Conservation (phyloP, 2,329 filamentous ascomycete species). For the Colletotrichum sublineola region DNA sequence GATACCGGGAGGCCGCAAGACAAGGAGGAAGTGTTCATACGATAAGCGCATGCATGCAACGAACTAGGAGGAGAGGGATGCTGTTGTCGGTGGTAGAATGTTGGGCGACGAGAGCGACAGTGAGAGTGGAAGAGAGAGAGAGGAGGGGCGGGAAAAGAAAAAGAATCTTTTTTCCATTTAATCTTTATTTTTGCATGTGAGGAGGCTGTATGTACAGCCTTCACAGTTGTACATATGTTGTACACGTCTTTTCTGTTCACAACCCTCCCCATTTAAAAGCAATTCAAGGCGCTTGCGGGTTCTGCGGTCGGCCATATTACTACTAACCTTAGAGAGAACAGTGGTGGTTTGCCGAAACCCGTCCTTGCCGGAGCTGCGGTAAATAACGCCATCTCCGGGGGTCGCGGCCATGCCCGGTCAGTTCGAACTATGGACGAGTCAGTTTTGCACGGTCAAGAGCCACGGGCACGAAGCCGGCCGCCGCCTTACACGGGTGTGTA, state of each 20-base stretch:
- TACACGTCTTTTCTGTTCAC: neutral
- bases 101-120: neutral
- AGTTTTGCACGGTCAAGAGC: too few relatives aligned
- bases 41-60: conserved; percentile 41
- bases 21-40: conserved; percentile 29
- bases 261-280: too few relatives aligned
- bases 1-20: neutral
- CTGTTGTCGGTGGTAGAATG: neutral
- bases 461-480: too few relatives aligned
- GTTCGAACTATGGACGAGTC: too few relatives aligned
- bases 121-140: neutral
- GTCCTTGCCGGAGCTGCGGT: too few relatives aligned
- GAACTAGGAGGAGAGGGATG: neutral
- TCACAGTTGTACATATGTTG: conserved; percentile 23
- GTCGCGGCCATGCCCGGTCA: too few relatives aligned
- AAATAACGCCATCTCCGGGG: too few relatives aligned
- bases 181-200: neutral
- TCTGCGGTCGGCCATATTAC: too few relatives aligned
- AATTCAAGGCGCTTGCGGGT: too few relatives aligned
- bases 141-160: neutral
- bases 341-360: too few relatives aligned
- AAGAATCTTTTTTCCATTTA: neutral
- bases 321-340: too few relatives aligned
- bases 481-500: too few relatives aligned
- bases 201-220: conserved; percentile 20